Evolutionary conservation across 2,329 filamentous ascomycete genomes (phyloP), one percentile per base, ranked within the genome.

Genomic region (Xylaria digitata): DNA sequence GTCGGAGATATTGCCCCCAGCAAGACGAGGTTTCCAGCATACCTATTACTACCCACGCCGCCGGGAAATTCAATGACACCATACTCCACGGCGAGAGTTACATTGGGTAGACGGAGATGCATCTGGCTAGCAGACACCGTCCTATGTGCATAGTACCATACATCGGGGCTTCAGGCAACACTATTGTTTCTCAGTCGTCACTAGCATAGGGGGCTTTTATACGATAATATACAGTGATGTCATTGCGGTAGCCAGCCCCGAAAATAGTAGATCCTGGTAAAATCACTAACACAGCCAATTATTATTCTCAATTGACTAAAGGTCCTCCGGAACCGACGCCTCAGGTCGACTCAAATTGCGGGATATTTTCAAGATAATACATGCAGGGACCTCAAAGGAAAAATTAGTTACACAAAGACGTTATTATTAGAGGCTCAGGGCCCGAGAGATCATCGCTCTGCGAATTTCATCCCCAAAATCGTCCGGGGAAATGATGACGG

Each of bases 381-480:
- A 32, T 59, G 43, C 21, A 52, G 49, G 37, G 21, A 26, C 13
- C 42, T 63, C 30, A 21, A 37, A 40, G 23, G 19, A 42, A 59
- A 13, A n/a, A 5, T 7, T 50, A 19, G 56, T 63, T 17, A 60
- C 49, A 53, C 21, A 21, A 42, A 2, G 8, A 11, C 17, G n/a
- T 56, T 32, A 40, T 37, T 15, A 58, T 57, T 56, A 11, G 43
- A 46, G 23, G 55, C 53, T 49, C 34, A 37, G 50, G 34, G 45
- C 23, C 56, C 13, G 17, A 57, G 40, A n/a, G 52, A 61, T 55
- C 2, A 37, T 61, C 61, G 55, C 32, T 66, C 52, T 56, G 60
- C 50, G 53, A 61, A 43, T 21, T 32, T 26, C 32, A 50, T 49
- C 15, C 13, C 17, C 9, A 2, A 19, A 52, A 56, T 46, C 46